Base-by-base conservation (phyloP, 176 grass and related monocot genomes). In the Olyra latifolia region DNA sequence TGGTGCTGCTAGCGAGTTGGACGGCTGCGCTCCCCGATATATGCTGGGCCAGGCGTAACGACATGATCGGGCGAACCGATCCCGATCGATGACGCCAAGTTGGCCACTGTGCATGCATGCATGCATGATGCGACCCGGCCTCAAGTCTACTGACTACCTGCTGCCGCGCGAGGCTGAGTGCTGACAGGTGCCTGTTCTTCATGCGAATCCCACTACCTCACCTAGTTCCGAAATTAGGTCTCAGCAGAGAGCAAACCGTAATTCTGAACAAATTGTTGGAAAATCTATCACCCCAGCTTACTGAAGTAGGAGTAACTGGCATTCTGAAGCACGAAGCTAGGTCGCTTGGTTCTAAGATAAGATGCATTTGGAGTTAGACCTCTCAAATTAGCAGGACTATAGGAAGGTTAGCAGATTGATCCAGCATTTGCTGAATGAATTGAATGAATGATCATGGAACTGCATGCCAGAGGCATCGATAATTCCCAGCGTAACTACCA, bases 1-100 rank as follows among this genome's bases (percentile, higher is more conserved):
- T 28, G 28, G n/a, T 64, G 19, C 11, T 41, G 46, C 20, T 39
- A 3, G 22, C 20, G 23, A 3, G 22, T 40, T 25, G 42, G 66
- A 40, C 66, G 52, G 82, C 82, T 70, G 59, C 64, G 39, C 23
- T 50, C 49, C 44, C 82, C 73, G 22, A 61, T 20, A 69, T 48
- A 56, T 40, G 73, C 58, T 40, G 47, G 49, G 23, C 29, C 39
- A n/a, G 32, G 70, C 56, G 19, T 9, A 17, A 3, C 32, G 32
- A 35, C 4, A 35, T 35, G 32, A 35, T 35, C 20, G n/a, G 2
- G 35, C 22, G 8, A 7, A 45, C 46, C 20, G 35, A 79, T 35
- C n/a, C n/a, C 25, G n/a, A 55, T 29, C 32, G 32, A 13, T 6
- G 17, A 12, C 29, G 65, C 16, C 27, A 38, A 24, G 9, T 15